Percentiles rank a stretch among this genome's conserved stretches.
Evolutionary conservation across 495 filamentous ascomycete genomes (phyloP).

Genomic region (Staphylotrichum longicolle): DNA sequence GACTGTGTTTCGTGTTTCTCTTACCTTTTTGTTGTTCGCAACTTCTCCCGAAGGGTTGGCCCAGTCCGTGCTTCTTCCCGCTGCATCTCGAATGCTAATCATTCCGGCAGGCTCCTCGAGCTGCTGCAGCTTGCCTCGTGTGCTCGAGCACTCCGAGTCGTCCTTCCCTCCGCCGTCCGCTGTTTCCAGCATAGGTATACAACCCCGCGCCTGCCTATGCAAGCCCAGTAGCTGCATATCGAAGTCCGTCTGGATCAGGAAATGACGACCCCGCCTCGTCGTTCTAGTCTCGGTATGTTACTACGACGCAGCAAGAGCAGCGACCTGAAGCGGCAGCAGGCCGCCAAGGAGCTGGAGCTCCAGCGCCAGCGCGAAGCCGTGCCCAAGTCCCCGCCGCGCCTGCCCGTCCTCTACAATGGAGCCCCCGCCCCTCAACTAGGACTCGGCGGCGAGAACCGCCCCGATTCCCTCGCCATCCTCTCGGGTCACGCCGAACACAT

Average conservation of each 20-base stretch:
- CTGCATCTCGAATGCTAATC: neutral
- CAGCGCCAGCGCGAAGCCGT: slow-evolving; percentile 66
- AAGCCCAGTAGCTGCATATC: slow-evolving; percentile 23
- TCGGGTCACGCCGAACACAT: slow-evolving; percentile 50
- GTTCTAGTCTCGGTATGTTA: slow-evolving; percentile 61
- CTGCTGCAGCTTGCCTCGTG: neutral
- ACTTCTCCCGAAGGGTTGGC: slow-evolving; percentile 5
- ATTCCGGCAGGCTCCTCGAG: neutral
- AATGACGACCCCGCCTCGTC: slow-evolving; percentile 49
- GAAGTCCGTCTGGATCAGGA: slow-evolving; percentile 31
- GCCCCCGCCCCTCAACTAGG: slow-evolving; percentile 58
- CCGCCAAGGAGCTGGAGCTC: slow-evolving; percentile 59
- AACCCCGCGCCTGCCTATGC: slow-evolving; percentile 25
- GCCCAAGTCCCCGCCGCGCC: slow-evolving; percentile 69
- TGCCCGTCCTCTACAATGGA: slow-evolving; percentile 70
- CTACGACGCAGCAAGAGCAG: slow-evolving; percentile 80
- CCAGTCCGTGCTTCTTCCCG: too few species aligned
- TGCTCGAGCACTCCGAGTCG: neutral
- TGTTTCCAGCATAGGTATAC: slow-evolving; percentile 14
- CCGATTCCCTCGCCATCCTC: slow-evolving; percentile 63
- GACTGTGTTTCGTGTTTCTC: slow-evolving; percentile 25
- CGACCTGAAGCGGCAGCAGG: slow-evolving; percentile 64
- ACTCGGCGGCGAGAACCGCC: slow-evolving; percentile 64
- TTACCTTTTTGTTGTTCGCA: neutral
- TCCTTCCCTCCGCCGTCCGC: slow-evolving; percentile 16